phyloP scores from a whole-genome alignment of 805 yeast species.

The Candida quercuum region DNA sequence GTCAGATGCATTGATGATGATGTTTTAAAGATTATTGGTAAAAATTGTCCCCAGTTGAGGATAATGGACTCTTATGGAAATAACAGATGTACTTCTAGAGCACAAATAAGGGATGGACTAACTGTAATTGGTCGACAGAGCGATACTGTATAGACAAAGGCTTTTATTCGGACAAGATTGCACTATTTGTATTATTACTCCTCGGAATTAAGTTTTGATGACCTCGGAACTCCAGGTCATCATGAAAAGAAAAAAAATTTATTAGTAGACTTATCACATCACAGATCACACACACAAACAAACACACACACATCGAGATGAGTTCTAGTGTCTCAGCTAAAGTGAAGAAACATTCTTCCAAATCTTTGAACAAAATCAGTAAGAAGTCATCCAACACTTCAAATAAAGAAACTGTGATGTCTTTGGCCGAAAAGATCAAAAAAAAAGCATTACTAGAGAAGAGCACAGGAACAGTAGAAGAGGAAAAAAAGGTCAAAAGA shows the following conservation, averaged over 20 bases:
- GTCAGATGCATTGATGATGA: slow-evolving; percentile 71
- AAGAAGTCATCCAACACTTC: slow-evolving; percentile 22
- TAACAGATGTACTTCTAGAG: slow-evolving; percentile 57
- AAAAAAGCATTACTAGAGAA: slow-evolving; percentile 31
- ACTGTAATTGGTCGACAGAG: slow-evolving; percentile 72
- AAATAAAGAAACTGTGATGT: slow-evolving; percentile 33
- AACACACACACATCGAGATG: too few species aligned
- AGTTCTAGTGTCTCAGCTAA: too few species aligned
- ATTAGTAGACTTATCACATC: too few species aligned
- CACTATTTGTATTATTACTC: too few species aligned
- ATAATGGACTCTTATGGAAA: slow-evolving; percentile 79
- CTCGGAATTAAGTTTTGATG: too few species aligned
- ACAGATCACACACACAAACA: too few species aligned
- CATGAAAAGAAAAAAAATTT: too few species aligned
- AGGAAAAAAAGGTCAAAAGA: slow-evolving; percentile 2
- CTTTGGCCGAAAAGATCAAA: slow-evolving; percentile 53
- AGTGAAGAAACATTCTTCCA: too few species aligned
- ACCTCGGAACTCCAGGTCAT: too few species aligned
- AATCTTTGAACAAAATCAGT: too few species aligned
- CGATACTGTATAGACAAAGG: slow-evolving; percentile 38
- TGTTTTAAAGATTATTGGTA: slow-evolving; percentile 50
- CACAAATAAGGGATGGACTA: slow-evolving; percentile 46
- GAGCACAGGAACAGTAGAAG: slow-evolving; percentile 12
- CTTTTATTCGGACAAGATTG: too few species aligned
- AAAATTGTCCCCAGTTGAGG: slow-evolving; percentile 54